Evolutionary conservation across 1,139 yeast species (phyloP).

Genomic region (Suhomyces guaymorum): DNA sequence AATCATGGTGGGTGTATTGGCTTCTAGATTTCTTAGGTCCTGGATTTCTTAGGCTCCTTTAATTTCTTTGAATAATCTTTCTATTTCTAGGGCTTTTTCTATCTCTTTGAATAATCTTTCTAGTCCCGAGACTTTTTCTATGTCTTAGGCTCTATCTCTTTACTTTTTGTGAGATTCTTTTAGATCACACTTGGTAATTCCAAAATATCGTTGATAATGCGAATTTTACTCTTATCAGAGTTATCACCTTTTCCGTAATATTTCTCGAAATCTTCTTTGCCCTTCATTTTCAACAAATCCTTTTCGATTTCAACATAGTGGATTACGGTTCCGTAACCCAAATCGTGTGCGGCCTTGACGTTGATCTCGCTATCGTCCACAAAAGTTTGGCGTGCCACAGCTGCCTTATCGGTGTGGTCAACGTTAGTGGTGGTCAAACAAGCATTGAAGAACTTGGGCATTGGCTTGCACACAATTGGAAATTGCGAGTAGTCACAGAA

Average conservation of each 20-base stretch:
- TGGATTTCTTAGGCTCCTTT: too few relatives aligned
- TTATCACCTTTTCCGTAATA: slow-evolving; percentile 39
- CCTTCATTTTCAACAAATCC: slow-evolving; percentile 36
- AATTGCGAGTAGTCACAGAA: slow-evolving; percentile 75
- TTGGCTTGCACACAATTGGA: slow-evolving; percentile 86
- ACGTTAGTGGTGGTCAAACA: slow-evolving; percentile 67
- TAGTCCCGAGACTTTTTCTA: too few relatives aligned
- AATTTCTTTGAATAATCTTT: too few relatives aligned
- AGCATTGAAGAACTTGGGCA: slow-evolving; percentile 52
- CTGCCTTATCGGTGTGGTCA: slow-evolving; percentile 43
- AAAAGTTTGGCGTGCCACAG: slow-evolving; percentile 47
- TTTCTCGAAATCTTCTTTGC: slow-evolving; percentile 32
- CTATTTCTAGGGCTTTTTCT: too few relatives aligned
- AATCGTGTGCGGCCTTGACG: slow-evolving; percentile 53
- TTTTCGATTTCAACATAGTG: slow-evolving; percentile 58
- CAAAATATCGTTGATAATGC: slow-evolving; percentile 34
- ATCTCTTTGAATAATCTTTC: too few relatives aligned
- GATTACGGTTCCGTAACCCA: slow-evolving; percentile 54
- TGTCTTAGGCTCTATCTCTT: too few relatives aligned
- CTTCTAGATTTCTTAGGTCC: too few relatives aligned
- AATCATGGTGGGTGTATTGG: too few relatives aligned
- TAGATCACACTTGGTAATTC: slow-evolving; percentile 22
- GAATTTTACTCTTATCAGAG: slow-evolving; percentile 29
- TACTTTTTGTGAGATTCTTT: background rate
- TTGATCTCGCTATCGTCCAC: slow-evolving; percentile 82